Percentiles rank a stretch among this genome's conserved stretches.
Evolutionary conservation across 306 rosid genomes (phyloP).

Genomic region (Trichosanthes truncata): DNA sequence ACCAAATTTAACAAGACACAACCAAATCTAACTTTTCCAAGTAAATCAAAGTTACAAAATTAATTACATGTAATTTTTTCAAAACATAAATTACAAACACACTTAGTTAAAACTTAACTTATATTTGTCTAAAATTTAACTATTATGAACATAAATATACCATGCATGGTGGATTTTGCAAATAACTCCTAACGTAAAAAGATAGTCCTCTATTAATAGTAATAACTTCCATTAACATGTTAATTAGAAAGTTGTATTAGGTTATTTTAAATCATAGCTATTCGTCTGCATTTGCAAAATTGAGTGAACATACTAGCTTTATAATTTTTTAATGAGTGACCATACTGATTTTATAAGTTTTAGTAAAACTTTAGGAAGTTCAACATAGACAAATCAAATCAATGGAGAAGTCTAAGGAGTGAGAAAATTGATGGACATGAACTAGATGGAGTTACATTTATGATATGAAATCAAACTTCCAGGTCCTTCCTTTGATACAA

Average conservation of each 20-base stretch:
- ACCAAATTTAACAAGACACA: no score
- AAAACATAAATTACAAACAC: no score
- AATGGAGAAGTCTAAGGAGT: not conserved
- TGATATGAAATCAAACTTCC: slow-evolving; percentile 44
- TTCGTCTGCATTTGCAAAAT: not conserved
- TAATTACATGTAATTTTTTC: no score
- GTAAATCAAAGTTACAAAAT: no score
- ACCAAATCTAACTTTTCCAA: no score
- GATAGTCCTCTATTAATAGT: not conserved
- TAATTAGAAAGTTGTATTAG: not conserved
- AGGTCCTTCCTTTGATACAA: slow-evolving; percentile 84
- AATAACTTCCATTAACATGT: not conserved
- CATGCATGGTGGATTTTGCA: not conserved
- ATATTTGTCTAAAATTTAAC: no score
- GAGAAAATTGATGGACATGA: not conserved
- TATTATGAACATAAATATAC: no score
- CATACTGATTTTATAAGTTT: not conserved
- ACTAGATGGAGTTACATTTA: not conserved
- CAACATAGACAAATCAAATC: not conserved
- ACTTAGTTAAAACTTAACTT: no score
- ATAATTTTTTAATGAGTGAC: not conserved
- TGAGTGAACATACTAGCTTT: no score
- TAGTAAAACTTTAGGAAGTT: not conserved
- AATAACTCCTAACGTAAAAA: not conserved
- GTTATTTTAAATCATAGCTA: not conserved